Evolutionary conservation across 2,329 filamentous ascomycete species (phyloP).

Genomic region (Colletotrichum musicola): DNA sequence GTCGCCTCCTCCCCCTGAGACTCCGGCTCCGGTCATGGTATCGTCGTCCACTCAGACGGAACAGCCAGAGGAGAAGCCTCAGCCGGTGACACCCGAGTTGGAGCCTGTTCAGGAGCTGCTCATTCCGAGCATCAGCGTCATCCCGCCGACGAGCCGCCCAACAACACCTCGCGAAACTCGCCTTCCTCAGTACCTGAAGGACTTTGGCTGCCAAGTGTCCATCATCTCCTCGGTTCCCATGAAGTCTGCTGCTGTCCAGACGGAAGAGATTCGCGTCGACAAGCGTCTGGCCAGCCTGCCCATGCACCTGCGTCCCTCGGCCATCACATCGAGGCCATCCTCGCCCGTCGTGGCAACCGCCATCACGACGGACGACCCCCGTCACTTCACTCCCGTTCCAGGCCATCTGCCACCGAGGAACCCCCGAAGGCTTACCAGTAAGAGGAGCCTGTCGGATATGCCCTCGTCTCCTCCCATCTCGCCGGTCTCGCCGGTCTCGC

Average conservation of each 20-base stretch:
- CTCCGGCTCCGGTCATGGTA: slow-evolving; percentile 56
- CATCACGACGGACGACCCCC: slow-evolving; percentile 51
- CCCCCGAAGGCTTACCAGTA: slow-evolving; percentile 65
- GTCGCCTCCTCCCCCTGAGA: slow-evolving; percentile 55
- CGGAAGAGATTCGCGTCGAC: slow-evolving; percentile 90
- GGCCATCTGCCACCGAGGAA: slow-evolving; percentile 70
- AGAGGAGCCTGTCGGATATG: slow-evolving; percentile 60
- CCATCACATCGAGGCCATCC: slow-evolving; percentile 72
- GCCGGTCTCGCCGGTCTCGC: slow-evolving; percentile 36
- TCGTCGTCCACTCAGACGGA: slow-evolving; percentile 75
- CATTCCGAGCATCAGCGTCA: slow-evolving; percentile 91
- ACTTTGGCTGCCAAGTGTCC: slow-evolving; percentile 83
- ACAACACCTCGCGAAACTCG: slow-evolving; percentile 79
- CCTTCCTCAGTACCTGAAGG: slow-evolving; percentile 85
- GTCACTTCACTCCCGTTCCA: slow-evolving; percentile 64
- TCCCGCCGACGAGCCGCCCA: slow-evolving; percentile 88
- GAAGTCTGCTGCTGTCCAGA: slow-evolving; percentile 76
- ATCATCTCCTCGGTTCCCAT: slow-evolving; percentile 64
- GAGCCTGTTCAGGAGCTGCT: slow-evolving; percentile 53
- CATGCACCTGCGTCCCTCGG: slow-evolving; percentile 81
- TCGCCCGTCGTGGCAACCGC: slow-evolving; percentile 61
- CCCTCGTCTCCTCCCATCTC: slow-evolving; percentile 62
- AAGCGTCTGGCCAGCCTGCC: slow-evolving; percentile 81
- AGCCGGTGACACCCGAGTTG: slow-evolving; percentile 30
- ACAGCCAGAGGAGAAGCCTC: slow-evolving; percentile 41